Conservation (phyloP, 257 asterid species). For the Vinca minor region DNA sequence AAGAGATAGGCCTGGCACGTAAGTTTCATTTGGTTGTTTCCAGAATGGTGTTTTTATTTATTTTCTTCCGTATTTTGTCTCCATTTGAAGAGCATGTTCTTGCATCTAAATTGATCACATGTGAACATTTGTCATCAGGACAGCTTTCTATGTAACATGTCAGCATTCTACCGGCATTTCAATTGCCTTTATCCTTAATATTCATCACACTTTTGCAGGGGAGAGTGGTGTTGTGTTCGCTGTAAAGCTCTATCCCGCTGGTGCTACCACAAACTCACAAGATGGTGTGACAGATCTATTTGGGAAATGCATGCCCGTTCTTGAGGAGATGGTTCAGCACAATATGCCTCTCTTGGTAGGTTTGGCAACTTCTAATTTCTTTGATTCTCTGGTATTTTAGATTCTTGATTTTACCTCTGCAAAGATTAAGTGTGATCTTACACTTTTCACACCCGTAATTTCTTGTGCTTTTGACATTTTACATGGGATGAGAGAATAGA, state of each 20-base stretch:
- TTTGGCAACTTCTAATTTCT: neutral
- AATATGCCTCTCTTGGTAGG: constrained; percentile 84
- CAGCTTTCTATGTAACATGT: neutral
- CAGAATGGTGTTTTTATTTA: neutral
- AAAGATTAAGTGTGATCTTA: neutral
- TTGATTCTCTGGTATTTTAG: no score
- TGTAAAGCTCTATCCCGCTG: constrained; percentile 96
- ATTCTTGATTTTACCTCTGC: no score
- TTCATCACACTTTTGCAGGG: constrained; percentile 30
- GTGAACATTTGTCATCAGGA: neutral
- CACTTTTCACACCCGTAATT: no score
- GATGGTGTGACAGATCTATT: constrained; percentile 98
- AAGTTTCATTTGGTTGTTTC: constrained; percentile 21
- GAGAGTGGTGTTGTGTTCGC: constrained; percentile 72
- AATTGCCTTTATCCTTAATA: neutral
- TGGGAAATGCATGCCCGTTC: constrained; percentile 86
- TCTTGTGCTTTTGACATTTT: neutral
- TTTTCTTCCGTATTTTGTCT: neutral
- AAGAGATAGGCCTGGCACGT: constrained; percentile 81
- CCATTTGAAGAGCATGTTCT: no score
- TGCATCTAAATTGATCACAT: neutral
- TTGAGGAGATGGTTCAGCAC: constrained; percentile 82
- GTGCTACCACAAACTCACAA: constrained; percentile 96
- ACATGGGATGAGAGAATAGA: no score
- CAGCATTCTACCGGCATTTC: neutral